These are phyloP conservation scores for Mortierella sp. DNA, from an alignment of 371 early-diverging fungal genomes.

Conservation along the genomic window DNA sequence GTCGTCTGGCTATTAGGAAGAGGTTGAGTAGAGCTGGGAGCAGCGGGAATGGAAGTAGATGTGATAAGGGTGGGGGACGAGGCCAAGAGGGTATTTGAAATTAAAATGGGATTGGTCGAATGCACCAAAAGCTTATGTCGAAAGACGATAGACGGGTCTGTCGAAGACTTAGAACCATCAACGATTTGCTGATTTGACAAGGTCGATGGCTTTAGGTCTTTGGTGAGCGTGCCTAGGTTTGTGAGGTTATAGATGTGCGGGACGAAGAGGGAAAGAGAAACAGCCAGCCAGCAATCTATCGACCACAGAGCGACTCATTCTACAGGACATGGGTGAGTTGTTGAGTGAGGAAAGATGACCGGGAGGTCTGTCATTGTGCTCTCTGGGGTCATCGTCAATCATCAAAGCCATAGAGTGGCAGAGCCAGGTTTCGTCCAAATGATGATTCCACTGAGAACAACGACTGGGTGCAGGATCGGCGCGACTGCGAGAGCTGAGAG, in stretches of 20 bases:
- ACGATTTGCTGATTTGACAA: constrained; percentile 7
- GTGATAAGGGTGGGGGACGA: background rate
- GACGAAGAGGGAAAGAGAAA: background rate
- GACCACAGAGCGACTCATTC: no score
- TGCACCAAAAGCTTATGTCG: no score
- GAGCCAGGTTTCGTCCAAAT: background rate
- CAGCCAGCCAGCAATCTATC: no score
- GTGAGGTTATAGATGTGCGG: background rate
- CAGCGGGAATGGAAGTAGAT: no score
- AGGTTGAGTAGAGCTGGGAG: no score
- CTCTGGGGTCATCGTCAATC: background rate
- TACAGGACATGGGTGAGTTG: background rate
- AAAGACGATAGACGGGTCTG: no score
- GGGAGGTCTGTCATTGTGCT: constrained; percentile 13
- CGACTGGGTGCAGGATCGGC: background rate
- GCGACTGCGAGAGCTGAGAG: background rate
- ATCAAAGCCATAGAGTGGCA: background rate
- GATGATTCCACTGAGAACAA: background rate
- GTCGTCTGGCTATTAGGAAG: no score
- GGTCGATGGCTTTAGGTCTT: constrained; percentile 1
- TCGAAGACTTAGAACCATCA: constrained; percentile 25
- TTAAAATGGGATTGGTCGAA: no score
- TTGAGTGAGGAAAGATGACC: background rate
- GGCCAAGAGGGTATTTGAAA: constrained; percentile 38
- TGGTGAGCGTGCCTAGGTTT: background rate